Percentiles rank a stretch among this genome's conserved stretches.
Evolutionary conservation across 140 eudicot species (phyloP).

Genomic region (Bidens hawaiensis): DNA sequence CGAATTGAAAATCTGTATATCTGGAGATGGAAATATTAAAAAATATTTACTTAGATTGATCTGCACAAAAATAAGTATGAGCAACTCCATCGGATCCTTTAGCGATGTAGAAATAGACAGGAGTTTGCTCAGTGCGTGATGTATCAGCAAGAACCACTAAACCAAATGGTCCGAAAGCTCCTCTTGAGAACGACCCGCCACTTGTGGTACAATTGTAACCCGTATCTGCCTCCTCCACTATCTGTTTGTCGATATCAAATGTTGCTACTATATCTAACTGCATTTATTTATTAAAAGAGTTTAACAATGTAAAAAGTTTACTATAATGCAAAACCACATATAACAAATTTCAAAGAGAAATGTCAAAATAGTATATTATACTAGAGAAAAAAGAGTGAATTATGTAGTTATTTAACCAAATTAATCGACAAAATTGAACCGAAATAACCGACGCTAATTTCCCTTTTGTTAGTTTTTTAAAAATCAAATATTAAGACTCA

Average conservation of each 20-base stretch:
- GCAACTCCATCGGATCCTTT: conserved; percentile 50
- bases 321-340: too few species aligned
- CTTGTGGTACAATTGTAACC: conserved; percentile 66
- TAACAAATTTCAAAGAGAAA: too few species aligned
- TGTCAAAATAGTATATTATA: too few species aligned
- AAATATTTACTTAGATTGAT: conserved; percentile 66
- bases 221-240: conserved; percentile 40
- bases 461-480: too few species aligned
- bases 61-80: conserved; percentile 67
- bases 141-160: conserved; percentile 69
- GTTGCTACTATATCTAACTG: conserved; percentile 78
- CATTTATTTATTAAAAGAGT: background rate
- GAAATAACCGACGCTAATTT: too few species aligned
- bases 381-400: too few species aligned
- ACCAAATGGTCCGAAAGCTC: conserved; percentile 84
- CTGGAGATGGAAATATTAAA: background rate
- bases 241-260: conserved; percentile 42
- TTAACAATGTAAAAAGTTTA: too few species aligned
- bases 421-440: too few species aligned
- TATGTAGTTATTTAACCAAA: too few species aligned
- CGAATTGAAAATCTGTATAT: too few species aligned
- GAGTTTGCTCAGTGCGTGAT: conserved; percentile 59
- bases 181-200: conserved; percentile 53
- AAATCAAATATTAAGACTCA: too few species aligned
- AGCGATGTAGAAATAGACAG: conserved; percentile 71